Conservation (phyloP, 2,329 filamentous ascomycete genomes). For the Cadophora gregata region DNA sequence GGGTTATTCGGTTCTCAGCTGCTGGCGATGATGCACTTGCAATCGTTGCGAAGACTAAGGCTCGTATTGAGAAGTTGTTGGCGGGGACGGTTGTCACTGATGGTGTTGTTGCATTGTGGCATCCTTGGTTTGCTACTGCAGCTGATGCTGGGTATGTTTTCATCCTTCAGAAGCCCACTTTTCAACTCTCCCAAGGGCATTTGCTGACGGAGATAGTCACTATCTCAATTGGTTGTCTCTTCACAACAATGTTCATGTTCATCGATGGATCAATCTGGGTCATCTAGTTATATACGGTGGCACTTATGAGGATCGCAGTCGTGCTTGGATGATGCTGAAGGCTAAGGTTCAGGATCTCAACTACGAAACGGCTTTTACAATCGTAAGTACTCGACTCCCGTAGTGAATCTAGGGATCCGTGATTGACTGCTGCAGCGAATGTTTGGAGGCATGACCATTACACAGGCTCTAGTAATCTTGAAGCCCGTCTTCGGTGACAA, state of each 20-base stretch:
- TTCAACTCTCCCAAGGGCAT: no score
- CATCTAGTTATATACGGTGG: slow-evolving; percentile 8
- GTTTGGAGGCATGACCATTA: not conserved
- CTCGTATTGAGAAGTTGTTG: slow-evolving; percentile 1
- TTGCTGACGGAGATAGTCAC: no score
- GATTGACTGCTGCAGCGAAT: not conserved
- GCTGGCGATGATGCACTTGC: not conserved
- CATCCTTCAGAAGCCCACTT: no score
- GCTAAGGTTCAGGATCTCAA: not conserved
- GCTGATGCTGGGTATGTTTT: not conserved
- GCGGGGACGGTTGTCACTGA: not conserved
- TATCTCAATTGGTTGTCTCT: slow-evolving; percentile 1
- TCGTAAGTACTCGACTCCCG: not conserved
- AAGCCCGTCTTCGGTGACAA: not conserved
- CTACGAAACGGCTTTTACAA: not conserved
- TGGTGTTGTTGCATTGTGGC: not conserved
- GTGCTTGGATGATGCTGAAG: not conserved
- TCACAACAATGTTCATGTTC: not conserved
- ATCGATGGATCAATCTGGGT: not conserved
- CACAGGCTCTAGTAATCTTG: not conserved
- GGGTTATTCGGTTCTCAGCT: not conserved
- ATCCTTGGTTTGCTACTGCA: not conserved
- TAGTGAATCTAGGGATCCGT: not conserved
- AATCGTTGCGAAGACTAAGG: not conserved
- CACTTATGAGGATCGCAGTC: not conserved